phyloP scores from a whole-genome alignment of 306 rosid genomes.

The Inga laurina region DNA sequence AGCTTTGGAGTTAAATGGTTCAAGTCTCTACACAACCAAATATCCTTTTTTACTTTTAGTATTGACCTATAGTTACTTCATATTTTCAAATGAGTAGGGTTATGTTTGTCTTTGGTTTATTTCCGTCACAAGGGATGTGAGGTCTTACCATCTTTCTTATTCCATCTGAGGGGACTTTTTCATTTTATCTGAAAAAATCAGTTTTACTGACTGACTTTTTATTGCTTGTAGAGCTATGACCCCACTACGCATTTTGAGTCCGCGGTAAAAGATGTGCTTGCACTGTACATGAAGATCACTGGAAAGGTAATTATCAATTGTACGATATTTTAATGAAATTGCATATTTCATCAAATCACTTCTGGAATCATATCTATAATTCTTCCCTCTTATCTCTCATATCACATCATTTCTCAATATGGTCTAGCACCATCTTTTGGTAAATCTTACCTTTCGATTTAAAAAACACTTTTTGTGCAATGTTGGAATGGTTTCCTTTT shows the following conservation, averaged over 20 bases:
- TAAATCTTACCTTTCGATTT: neutral
- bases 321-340: constrained; percentile 9
- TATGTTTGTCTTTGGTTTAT: neutral
- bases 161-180: constrained; percentile 3
- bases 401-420: neutral
- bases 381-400: neutral
- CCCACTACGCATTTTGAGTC: constrained; percentile 87
- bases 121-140: neutral
- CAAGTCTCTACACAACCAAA: neutral
- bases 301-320: constrained; percentile 61
- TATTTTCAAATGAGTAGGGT: neutral
- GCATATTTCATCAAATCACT: neutral
- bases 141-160: neutral
- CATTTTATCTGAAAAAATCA: neutral
- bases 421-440: neutral
- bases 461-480: neutral
- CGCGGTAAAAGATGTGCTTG: constrained; percentile 70
- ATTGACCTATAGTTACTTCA: neutral
- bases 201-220: constrained; percentile 18
- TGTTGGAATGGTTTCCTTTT: neutral
- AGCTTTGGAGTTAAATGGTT: neutral
- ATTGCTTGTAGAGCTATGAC: constrained; percentile 73
- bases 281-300: constrained; percentile 66
- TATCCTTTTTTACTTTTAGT: neutral
- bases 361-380: neutral